Percentiles rank a stretch among this genome's conserved stretches.
phyloP scores from a whole-genome alignment of 306 rosid genomes.

The Ormosia emarginata region DNA sequence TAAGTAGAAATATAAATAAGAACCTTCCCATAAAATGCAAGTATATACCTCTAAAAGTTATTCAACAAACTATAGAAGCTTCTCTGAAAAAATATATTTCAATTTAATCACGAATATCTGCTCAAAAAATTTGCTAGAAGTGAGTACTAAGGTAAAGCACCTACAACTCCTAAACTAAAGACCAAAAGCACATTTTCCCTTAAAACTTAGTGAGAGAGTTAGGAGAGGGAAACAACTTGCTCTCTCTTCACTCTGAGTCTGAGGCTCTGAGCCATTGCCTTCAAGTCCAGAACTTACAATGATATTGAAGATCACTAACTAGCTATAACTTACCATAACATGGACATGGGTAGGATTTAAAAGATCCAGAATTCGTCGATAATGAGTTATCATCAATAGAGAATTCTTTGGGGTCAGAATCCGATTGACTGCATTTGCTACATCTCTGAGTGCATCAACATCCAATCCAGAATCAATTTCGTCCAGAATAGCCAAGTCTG shows the following conservation, averaged over 20 bases:
- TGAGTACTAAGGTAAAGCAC: background rate
- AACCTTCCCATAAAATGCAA: background rate
- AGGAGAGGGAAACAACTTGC: background rate
- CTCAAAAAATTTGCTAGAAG: background rate
- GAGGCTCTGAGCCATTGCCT: background rate
- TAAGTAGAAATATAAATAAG: background rate
- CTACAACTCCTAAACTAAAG: background rate
- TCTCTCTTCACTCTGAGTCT: background rate
- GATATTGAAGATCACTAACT: constrained; percentile 8
- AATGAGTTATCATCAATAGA: constrained; percentile 85
- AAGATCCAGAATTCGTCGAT: constrained; percentile 70
- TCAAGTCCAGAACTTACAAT: constrained; percentile 2
- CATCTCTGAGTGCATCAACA: constrained; percentile 92
- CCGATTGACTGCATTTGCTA: constrained; percentile 77
- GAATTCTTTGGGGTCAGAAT: constrained; percentile 72
- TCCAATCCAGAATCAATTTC: constrained; percentile 99
- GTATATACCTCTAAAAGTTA: background rate
- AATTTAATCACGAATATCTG: background rate
- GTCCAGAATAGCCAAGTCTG: constrained; percentile 86
- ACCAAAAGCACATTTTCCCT: background rate
- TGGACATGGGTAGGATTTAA: constrained; percentile 75
- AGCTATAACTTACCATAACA: constrained; percentile 64
- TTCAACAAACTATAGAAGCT: background rate
- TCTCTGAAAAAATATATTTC: background rate
- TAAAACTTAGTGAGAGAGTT: background rate